Evolutionary conservation across 176 grass and related monocot species (phyloP).

Genomic region (Rhynchospora breviuscula): DNA sequence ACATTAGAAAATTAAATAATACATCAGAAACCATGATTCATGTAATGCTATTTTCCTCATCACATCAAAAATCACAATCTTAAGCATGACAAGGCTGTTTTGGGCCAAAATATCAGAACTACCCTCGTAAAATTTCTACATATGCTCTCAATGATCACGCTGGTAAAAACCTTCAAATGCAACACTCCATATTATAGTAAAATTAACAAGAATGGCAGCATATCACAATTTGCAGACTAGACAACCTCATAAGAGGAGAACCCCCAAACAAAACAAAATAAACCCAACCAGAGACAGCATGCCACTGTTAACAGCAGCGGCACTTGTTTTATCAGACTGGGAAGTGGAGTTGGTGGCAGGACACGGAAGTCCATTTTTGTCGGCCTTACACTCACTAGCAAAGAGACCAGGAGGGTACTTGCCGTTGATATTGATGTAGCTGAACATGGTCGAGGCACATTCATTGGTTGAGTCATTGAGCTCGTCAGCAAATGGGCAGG

Average conservation of each 20-base stretch:
- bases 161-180: neutral
- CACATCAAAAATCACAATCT: constrained; percentile 5
- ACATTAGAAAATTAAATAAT: neutral
- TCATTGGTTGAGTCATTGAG: constrained; percentile 50
- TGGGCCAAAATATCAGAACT: neutral
- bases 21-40: neutral
- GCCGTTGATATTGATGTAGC: constrained; percentile 66
- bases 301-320: neutral
- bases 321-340: constrained; percentile 8
- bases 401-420: constrained; percentile 76
- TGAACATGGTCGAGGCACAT: constrained; percentile 73
- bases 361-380: constrained; percentile 43
- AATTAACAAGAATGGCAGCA: constrained; percentile 1
- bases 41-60: neutral
- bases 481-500: constrained; percentile 45
- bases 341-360: constrained; percentile 30
- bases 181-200: constrained; percentile 1
- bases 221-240: neutral
- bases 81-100: neutral
- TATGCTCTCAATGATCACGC: constrained; percentile 1
- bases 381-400: constrained; percentile 49
- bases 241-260: constrained; percentile 16
- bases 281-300: neutral
- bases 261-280: constrained; percentile 4
- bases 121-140: neutral